These are phyloP conservation scores for Pleurotus tuber-regium DNA, from an alignment of 768 basidiomycete species.

Conservation along the genomic window DNA sequence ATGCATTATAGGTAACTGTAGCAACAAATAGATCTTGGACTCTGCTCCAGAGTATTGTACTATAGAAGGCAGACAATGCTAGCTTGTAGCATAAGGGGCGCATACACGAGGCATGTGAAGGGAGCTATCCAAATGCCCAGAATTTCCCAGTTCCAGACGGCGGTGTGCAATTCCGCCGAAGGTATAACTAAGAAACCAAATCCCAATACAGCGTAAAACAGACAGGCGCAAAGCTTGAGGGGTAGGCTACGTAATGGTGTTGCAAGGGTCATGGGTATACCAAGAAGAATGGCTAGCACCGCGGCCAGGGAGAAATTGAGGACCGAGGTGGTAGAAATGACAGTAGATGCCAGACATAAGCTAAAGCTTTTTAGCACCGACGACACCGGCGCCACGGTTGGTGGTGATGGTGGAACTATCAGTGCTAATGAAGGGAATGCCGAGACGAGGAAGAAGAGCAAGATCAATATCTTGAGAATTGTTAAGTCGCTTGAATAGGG, in stretches of 20 bases:
- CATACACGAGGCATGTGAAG: slow-evolving; percentile 76
- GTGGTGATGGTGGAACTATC: slow-evolving; percentile 20
- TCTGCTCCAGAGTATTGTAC: slow-evolving; percentile 14
- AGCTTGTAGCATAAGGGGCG: slow-evolving; percentile 72
- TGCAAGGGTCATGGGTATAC: slow-evolving; percentile 57
- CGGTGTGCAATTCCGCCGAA: slow-evolving; percentile 42
- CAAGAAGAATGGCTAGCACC: slow-evolving; percentile 60
- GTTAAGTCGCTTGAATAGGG: not conserved
- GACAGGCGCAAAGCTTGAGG: slow-evolving; percentile 27
- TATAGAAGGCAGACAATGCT: slow-evolving; percentile 49
- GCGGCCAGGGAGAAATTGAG: slow-evolving; percentile 93
- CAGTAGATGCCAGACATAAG: slow-evolving; percentile 80
- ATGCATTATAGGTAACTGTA: not conserved
- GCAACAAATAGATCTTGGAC: slow-evolving; percentile 23
- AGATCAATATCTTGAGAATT: slow-evolving; percentile 20
- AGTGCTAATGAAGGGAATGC: slow-evolving; percentile 32
- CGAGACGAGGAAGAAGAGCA: slow-evolving; percentile 28
- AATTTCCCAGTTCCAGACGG: slow-evolving; percentile 77
- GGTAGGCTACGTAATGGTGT: slow-evolving; percentile 25
- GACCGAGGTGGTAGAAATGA: slow-evolving; percentile 81
- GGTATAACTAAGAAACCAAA: slow-evolving; percentile 58
- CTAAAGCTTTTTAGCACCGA: slow-evolving; percentile 68
- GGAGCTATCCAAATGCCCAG: slow-evolving; percentile 83
- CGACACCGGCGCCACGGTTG: slow-evolving; percentile 36
- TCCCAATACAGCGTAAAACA: slow-evolving; percentile 44